Evolutionary conservation across 2,329 filamentous ascomycete genomes (phyloP).

Genomic region (Botrytis elliptica): DNA sequence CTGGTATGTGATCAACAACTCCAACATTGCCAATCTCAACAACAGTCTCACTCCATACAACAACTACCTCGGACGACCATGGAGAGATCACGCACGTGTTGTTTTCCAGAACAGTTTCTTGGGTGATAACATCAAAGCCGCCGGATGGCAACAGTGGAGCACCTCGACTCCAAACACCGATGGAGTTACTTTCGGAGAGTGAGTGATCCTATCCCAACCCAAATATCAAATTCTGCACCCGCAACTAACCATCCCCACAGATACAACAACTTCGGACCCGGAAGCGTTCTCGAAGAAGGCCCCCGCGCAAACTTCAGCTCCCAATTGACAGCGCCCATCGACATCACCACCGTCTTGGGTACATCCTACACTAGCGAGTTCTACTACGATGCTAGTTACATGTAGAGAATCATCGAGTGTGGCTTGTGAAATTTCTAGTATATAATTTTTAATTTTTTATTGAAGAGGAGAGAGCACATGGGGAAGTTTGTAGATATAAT

Average conservation of each 20-base stretch:
- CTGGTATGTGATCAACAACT: conserved; percentile 57
- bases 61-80: conserved; percentile 54
- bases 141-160: conserved; percentile 53
- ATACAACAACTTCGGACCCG: conserved; percentile 48
- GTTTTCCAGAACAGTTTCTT: conserved; percentile 50
- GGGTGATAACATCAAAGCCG: conserved; percentile 48
- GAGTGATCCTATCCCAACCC: not conserved
- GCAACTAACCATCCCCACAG: not conserved
- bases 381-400: conserved; percentile 27
- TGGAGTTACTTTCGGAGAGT: conserved; percentile 2
- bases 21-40: conserved; percentile 45
- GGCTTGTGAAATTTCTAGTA: not conserved
- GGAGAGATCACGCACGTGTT: conserved; percentile 50
- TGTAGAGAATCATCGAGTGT: not conserved
- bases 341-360: conserved; percentile 26
- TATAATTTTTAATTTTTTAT: not conserved
- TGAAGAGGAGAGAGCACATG: not conserved
- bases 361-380: conserved; percentile 21
- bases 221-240: not conserved
- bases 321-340: conserved; percentile 22
- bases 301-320: conserved; percentile 28
- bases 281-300: conserved; percentile 32
- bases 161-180: conserved; percentile 31
- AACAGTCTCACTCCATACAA: conserved; percentile 42
- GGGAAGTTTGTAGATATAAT: not conserved